phyloP scores from a whole-genome alignment of 805 yeast genomes.

The Yamadazyma tumulicola region DNA sequence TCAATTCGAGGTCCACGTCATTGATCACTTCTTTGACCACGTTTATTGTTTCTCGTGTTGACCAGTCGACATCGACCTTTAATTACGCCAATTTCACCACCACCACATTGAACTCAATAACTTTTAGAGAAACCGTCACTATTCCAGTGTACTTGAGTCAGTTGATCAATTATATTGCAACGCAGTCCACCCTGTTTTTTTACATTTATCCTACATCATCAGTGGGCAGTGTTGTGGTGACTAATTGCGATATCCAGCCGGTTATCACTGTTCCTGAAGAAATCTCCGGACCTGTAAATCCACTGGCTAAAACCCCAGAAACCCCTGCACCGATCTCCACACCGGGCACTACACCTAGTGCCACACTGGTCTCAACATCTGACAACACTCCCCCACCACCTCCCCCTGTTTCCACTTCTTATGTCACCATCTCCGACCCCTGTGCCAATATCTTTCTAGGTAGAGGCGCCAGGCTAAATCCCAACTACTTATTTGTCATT shows the following conservation, averaged over 20 bases:
- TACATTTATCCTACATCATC: neutral
- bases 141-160: neutral
- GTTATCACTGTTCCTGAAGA: neutral
- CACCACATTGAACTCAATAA: neutral
- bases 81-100: neutral
- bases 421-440: neutral
- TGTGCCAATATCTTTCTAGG: too few relatives aligned
- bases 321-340: neutral
- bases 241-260: neutral
- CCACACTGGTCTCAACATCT: too few relatives aligned
- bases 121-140: neutral
- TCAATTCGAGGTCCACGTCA: constrained; percentile 3
- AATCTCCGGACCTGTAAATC: neutral
- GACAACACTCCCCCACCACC: constrained; percentile 1
- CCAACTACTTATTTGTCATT: too few relatives aligned
- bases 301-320: neutral
- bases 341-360: neutral
- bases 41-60: neutral
- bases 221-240: neutral
- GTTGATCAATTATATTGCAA: neutral
- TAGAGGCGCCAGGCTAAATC: too few relatives aligned
- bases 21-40: neutral
- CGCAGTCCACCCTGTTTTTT: neutral
- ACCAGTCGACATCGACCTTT: neutral
- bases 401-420: constrained; percentile 1